phyloP scores from a whole-genome alignment of 192 early-diverging fungal genomes.

The Coemansia sp. region DNA sequence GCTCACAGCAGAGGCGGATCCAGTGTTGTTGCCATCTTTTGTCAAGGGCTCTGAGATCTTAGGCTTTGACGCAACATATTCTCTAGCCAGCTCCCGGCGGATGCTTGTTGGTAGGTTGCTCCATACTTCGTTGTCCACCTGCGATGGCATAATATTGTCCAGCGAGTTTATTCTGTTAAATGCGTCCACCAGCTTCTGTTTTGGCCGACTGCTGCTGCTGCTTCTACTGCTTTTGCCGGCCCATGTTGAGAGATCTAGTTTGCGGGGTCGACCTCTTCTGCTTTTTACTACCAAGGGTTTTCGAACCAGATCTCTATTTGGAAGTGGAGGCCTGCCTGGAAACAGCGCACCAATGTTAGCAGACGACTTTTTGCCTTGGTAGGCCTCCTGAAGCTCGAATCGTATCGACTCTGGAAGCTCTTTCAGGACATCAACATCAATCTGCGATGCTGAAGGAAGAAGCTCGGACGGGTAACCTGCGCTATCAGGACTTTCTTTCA shows the following conservation, averaged over 20 bases:
- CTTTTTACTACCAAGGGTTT: not conserved
- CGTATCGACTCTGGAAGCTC: conserved; percentile 44
- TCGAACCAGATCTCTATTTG: not conserved
- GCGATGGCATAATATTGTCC: conserved; percentile 46
- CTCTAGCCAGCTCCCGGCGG: conserved; percentile 39
- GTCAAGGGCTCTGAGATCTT: not conserved
- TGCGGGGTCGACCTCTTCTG: conserved; percentile 30
- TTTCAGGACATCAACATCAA: conserved; percentile 31
- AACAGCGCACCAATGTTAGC: conserved; percentile 5
- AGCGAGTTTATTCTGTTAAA: conserved; percentile 33
- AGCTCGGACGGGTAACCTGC: not conserved
- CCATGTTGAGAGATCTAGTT: conserved; percentile 11
- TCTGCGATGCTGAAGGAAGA: conserved; percentile 44
- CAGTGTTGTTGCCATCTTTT: too few relatives aligned
- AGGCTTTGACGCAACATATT: conserved; percentile 27
- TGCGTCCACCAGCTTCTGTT: conserved; percentile 27
- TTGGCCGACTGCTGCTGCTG: not conserved
- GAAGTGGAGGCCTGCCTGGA: not conserved
- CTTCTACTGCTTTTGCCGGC: too few relatives aligned
- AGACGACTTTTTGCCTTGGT: conserved; percentile 5
- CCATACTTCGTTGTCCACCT: conserved; percentile 44
- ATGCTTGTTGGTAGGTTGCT: conserved; percentile 28
- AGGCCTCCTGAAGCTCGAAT: conserved; percentile 29
- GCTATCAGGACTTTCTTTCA: not conserved
- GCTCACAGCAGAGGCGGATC: not conserved